Percentiles rank a stretch among this genome's conserved stretches.
These are phyloP conservation scores for Chaetomidium leptoderma DNA, from an alignment of 495 filamentous ascomycete genomes.

Conservation along the genomic window DNA sequence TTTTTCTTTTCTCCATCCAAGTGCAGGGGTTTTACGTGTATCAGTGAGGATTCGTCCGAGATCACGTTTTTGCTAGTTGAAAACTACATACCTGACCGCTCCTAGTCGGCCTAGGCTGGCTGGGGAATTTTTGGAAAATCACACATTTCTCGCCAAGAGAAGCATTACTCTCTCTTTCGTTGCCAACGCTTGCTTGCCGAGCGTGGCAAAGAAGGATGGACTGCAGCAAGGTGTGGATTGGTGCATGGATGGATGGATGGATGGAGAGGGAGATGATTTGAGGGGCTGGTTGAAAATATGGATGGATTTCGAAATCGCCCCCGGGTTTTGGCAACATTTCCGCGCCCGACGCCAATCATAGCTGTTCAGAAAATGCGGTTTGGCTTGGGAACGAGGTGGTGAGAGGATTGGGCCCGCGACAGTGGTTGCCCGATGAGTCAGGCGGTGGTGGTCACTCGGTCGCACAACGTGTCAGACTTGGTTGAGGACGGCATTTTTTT, in stretches of 20 bases:
- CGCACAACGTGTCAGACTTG: conserved; percentile 12
- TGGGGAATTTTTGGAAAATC: conserved; percentile 35
- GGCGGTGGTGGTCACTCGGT: conserved; percentile 1
- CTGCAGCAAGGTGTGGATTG: neutral
- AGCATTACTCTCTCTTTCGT: conserved; percentile 23
- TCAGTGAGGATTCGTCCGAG: conserved; percentile 56
- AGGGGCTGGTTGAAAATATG: neutral
- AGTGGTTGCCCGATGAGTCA: conserved; percentile 6
- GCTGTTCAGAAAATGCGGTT: neutral
- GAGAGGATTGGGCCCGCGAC: neutral
- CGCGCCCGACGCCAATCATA: neutral
- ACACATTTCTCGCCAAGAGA: conserved; percentile 12
- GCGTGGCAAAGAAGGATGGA: conserved; percentile 31
- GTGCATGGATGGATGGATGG: neutral
- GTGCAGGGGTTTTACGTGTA: conserved; percentile 48
- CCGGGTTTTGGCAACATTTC: neutral
- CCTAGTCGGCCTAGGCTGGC: conserved; percentile 28
- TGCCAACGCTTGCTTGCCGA: conserved; percentile 27
- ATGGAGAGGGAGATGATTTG: no score
- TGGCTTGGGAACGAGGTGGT: neutral
- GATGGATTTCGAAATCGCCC: neutral
- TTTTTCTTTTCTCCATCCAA: conserved; percentile 31
- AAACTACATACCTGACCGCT: conserved; percentile 53
- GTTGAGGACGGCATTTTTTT: neutral
- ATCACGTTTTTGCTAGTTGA: conserved; percentile 56